A percentile compares a stretch with the other conserved stretches of the same genome.
Conservation (phyloP, 306 rosid species). For the Pyrus betulifolia region DNA sequence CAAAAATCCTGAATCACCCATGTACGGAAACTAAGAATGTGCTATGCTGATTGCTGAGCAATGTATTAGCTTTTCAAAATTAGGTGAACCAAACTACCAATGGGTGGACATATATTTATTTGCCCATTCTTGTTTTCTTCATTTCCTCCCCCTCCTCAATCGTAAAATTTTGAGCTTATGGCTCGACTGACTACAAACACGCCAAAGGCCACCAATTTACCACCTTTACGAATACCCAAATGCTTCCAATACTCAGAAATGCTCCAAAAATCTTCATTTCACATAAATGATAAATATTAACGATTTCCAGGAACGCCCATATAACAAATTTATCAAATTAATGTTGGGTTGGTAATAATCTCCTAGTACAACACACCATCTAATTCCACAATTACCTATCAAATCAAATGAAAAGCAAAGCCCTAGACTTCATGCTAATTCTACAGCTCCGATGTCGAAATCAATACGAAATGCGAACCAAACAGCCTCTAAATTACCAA, state of each 20-base stretch:
- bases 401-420: background rate
- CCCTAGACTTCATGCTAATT: background rate
- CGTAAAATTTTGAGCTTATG: background rate
- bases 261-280: background rate
- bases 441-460: background rate
- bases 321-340: background rate
- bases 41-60: background rate
- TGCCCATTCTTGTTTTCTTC: background rate
- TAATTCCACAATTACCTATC: background rate
- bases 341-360: background rate
- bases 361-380: background rate
- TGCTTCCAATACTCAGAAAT: background rate
- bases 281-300: background rate
- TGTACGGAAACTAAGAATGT: background rate
- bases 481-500: background rate
- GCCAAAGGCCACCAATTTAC: background rate
- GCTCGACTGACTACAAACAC: background rate
- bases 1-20: background rate
- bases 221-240: background rate
- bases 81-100: background rate
- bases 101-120: background rate
- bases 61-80: background rate
- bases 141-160: background rate
- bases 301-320: background rate
- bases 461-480: background rate